Conservation (phyloP, 768 basidiomycete species). For the Leccinellum albellum region DNA sequence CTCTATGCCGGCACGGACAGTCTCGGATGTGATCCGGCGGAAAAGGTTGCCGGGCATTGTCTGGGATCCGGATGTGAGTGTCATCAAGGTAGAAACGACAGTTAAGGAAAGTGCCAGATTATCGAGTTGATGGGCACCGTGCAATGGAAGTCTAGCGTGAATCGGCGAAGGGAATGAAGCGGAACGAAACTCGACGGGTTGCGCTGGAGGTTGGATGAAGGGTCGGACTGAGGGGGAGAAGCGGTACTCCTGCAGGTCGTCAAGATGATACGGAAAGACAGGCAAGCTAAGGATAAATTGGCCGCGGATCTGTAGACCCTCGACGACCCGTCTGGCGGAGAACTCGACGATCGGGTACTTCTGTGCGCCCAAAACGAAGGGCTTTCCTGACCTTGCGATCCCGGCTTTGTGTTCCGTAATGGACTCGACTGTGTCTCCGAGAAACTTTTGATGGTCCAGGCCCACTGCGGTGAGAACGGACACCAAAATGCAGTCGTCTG, state of each 20-base stretch:
- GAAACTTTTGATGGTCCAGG: conserved; percentile 88
- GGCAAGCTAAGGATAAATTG: conserved; percentile 34
- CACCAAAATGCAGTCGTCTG: conserved; percentile 61
- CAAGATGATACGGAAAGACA: conserved; percentile 36
- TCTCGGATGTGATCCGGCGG: conserved; percentile 42
- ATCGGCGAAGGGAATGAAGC: conserved; percentile 44
- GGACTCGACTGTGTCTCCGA: conserved; percentile 68
- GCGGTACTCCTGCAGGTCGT: conserved; percentile 22
- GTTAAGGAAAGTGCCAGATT: conserved; percentile 74
- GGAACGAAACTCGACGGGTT: conserved; percentile 42
- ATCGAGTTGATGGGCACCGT: conserved; percentile 79
- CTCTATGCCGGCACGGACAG: conserved; percentile 56
- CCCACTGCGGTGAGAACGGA: conserved; percentile 87
- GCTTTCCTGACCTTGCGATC: conserved; percentile 61
- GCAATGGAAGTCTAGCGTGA: conserved; percentile 56
- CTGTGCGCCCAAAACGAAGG: conserved; percentile 69
- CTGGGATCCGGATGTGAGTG: conserved; percentile 32
- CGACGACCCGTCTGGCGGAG: conserved; percentile 43
- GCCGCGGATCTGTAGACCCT: conserved; percentile 35
- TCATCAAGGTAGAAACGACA: conserved; percentile 55
- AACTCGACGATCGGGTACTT: conserved; percentile 45
- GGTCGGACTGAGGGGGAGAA: conserved; percentile 32
- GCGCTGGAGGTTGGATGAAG: conserved; percentile 35
- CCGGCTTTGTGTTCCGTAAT: conserved; percentile 84
- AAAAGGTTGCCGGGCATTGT: conserved; percentile 8